These are phyloP conservation scores for Clavaria fumosa DNA, from an alignment of 768 basidiomycete genomes.

Conservation along the genomic window DNA sequence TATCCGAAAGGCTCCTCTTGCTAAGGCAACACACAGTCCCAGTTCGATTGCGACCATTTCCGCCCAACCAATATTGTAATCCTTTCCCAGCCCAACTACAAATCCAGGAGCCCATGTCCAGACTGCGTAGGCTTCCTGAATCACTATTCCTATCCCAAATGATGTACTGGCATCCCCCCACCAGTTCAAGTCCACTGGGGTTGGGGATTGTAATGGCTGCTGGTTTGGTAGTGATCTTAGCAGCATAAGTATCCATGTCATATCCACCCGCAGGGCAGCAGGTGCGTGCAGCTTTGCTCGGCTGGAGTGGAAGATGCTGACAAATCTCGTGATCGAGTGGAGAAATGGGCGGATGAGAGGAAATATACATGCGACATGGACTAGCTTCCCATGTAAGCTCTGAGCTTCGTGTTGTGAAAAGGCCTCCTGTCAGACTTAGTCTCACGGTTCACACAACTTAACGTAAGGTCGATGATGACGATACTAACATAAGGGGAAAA, in stretches of 20 bases:
- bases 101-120: constrained; percentile 19
- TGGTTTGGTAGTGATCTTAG: constrained; percentile 9
- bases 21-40: constrained; percentile 18
- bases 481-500: too few relatives aligned
- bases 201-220: constrained; percentile 8
- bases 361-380: constrained; percentile 18
- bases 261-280: too few relatives aligned
- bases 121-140: constrained; percentile 16
- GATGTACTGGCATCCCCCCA: constrained; percentile 24
- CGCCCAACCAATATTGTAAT: too few relatives aligned
- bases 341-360: constrained; percentile 16
- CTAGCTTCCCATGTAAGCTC: constrained; percentile 19
- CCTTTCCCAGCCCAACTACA: constrained; percentile 14
- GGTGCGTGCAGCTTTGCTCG: constrained; percentile 9
- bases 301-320: constrained; percentile 8
- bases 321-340: constrained; percentile 12
- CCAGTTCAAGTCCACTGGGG: constrained; percentile 16
- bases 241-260: constrained; percentile 13
- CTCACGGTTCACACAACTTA: too few relatives aligned
- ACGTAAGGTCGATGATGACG: too few relatives aligned
- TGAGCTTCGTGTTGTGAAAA: constrained; percentile 14
- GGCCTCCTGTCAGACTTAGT: too few relatives aligned
- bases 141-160: constrained; percentile 20
- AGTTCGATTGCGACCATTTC: constrained; percentile 18
- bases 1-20: constrained; percentile 16